Conservation (phyloP, 768 basidiomycete genomes). For the Collybia sordida region DNA sequence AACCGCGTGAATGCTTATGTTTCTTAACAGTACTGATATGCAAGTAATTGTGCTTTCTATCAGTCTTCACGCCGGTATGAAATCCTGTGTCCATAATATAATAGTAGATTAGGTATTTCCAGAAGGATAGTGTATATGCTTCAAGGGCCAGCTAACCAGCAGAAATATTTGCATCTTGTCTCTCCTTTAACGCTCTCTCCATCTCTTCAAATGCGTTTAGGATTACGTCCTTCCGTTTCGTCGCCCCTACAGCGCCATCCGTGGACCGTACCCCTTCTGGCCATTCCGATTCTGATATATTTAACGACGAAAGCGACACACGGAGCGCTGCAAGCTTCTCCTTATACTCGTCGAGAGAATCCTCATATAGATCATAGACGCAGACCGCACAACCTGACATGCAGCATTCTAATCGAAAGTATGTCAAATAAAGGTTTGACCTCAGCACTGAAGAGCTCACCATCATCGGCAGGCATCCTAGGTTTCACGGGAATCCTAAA, state of each 20-base stretch:
- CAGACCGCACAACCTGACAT: conserved; percentile 96
- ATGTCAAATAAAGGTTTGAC: neutral
- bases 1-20: conserved; percentile 11
- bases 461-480: conserved; percentile 62
- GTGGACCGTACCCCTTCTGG: conserved; percentile 46
- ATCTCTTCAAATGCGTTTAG: conserved; percentile 72
- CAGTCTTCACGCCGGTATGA: neutral
- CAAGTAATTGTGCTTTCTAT: no score
- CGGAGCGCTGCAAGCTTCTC: conserved; percentile 51
- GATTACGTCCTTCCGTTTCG: conserved; percentile 34
- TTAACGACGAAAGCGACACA: conserved; percentile 42
- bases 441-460: conserved; percentile 32
- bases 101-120: conserved; percentile 4
- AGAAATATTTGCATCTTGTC: conserved; percentile 20
- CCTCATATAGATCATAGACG: conserved; percentile 86
- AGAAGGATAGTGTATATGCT: conserved; percentile 7
- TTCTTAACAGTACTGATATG: neutral
- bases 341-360: conserved; percentile 63
- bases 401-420: conserved; percentile 68
- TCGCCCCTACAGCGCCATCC: conserved; percentile 6
- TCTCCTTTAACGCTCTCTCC: conserved; percentile 56
- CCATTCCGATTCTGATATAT: conserved; percentile 65
- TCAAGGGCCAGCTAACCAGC: conserved; percentile 19
- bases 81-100: conserved; percentile 1
- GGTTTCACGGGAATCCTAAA: conserved; percentile 63